These are phyloP conservation scores for Fusarium anthophilum DNA, from an alignment of 2,329 filamentous ascomycete species.

Conservation along the genomic window DNA sequence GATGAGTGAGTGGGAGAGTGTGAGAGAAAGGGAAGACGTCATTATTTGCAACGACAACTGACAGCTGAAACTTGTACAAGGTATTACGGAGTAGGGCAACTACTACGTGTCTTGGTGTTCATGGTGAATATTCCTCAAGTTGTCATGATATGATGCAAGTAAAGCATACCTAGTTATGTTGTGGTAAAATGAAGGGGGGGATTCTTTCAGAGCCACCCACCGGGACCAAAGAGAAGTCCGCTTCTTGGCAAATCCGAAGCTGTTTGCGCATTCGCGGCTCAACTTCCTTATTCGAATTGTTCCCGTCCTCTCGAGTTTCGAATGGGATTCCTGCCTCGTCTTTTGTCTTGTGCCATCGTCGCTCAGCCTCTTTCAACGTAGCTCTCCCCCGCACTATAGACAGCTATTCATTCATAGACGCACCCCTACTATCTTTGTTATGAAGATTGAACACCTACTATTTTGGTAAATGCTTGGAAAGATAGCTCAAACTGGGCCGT, in stretches of 20 bases:
- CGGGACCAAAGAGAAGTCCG: neutral
- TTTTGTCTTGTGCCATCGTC: neutral
- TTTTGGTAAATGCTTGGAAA: conserved; percentile 6
- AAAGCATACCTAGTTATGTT: neutral
- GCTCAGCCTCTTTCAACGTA: neutral
- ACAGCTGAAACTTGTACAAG: neutral
- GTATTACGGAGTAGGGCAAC: neutral
- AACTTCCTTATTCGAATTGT: conserved; percentile 26
- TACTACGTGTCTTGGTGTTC: neutral
- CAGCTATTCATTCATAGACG: neutral
- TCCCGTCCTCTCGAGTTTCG: neutral
- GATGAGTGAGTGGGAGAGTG: neutral
- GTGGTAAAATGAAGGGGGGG: neutral
- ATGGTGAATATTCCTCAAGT: neutral
- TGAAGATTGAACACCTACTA: conserved; percentile 11
- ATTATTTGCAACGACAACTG: neutral
- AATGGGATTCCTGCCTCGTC: neutral
- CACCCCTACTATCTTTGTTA: conserved; percentile 12
- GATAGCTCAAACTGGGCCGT: neutral
- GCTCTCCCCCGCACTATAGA: conserved; percentile 5
- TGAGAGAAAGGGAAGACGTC: neutral
- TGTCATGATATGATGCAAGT: neutral
- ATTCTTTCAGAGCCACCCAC: neutral
- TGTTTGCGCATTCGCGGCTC: conserved; percentile 4
- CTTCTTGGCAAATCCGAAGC: conserved; percentile 15